Evolutionary conservation across 2,329 filamentous ascomycete species (phyloP), one percentile per base, ranked within the genome.

Genomic region (Pestalotiopsis sp.): DNA sequence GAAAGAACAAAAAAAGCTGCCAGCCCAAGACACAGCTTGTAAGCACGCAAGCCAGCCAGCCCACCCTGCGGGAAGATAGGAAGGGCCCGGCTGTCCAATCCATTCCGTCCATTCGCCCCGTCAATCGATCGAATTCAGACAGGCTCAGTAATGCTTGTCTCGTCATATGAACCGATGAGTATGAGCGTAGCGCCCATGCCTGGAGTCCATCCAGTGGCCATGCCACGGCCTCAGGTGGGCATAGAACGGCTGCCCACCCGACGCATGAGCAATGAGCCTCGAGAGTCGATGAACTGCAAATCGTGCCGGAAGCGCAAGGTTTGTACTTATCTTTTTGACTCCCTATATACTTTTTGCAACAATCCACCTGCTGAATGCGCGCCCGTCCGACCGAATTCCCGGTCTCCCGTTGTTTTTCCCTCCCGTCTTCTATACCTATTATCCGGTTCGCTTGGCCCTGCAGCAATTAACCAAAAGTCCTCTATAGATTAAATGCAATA

Each of bases 231-330:
- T 36, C 91, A 93, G 83, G 91, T 95, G 76, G 91, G 92, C 78
- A 95, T 95, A 79, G 92, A 95, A 81, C 89, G 93, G 70, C 83
- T 95, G 73, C 91, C 92, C 31, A 86, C 90, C 67, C 89, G 91
- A 71, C 90, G 92, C 57, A 84, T 89, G 80, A 90, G 87, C 80
- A 91, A 89, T 75, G 92, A 96, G 79, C 93, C 92, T 56, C 75
- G 77, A 67, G 94, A 97, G 84, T 93, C 92, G 41, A 97, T 97
- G 94, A 97, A 97, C 80, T 97, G 94, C 89, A 97, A 97, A 81
- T 96, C 93, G 68, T 97, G 94, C 84, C 89, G 94, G 74, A 97
- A 97, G 82, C 88, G 94, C 83, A 97, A 97, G 91, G 93, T 95
- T 81, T 62, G 83, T 75, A 66, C 68, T 62, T 38, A n/a, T 52